A percentile compares a stretch with the other conserved stretches of the same genome.
These are phyloP conservation scores for Calonectria honghensis DNA, from an alignment of 2,329 filamentous ascomycete species.

Conservation along the genomic window DNA sequence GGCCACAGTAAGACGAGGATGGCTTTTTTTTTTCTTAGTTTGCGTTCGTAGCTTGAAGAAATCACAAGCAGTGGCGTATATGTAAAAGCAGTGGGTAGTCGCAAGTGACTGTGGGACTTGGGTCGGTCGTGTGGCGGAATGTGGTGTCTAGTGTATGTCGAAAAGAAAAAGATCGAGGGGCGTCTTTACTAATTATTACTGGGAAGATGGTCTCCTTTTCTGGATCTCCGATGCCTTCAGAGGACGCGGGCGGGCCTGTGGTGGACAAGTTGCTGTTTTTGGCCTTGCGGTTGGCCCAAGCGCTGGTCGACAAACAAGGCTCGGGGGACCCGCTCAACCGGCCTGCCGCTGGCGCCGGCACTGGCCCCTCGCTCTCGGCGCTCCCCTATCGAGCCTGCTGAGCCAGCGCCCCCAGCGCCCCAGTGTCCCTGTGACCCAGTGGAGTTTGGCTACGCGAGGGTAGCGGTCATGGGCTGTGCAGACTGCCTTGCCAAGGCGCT, in stretches of 20 bases:
- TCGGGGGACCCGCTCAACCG: slow-evolving; percentile 33
- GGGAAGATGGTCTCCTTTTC: slow-evolving; percentile 57
- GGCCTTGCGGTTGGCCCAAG: slow-evolving; percentile 54
- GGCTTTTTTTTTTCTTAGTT: slow-evolving; percentile 33
- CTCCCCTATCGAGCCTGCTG: slow-evolving; percentile 19
- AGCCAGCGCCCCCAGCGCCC: neutral
- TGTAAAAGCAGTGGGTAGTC: neutral
- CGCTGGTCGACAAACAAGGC: slow-evolving; percentile 55
- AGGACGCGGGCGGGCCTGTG: slow-evolving; percentile 47
- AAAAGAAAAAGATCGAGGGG: slow-evolving; percentile 39
- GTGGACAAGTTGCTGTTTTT: slow-evolving; percentile 56
- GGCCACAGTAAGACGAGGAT: slow-evolving; percentile 21
- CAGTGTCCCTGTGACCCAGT: slow-evolving; percentile 26
- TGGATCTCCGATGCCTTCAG: slow-evolving; percentile 53
- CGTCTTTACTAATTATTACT: slow-evolving; percentile 48
- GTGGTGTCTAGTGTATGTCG: slow-evolving; percentile 47
- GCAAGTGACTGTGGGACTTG: slow-evolving; percentile 22
- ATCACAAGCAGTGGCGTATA: neutral
- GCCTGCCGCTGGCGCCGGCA: slow-evolving; percentile 18
- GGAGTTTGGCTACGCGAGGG: slow-evolving; percentile 7
- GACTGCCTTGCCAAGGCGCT: slow-evolving; percentile 19
- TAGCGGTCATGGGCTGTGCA: slow-evolving; percentile 22
- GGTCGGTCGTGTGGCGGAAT: slow-evolving; percentile 37
- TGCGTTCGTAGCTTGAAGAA: slow-evolving; percentile 27
- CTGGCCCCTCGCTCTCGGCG: neutral